Base-by-base conservation (phyloP, 1,284 basidiomycete species). In the Inonotus obliquus region DNA sequence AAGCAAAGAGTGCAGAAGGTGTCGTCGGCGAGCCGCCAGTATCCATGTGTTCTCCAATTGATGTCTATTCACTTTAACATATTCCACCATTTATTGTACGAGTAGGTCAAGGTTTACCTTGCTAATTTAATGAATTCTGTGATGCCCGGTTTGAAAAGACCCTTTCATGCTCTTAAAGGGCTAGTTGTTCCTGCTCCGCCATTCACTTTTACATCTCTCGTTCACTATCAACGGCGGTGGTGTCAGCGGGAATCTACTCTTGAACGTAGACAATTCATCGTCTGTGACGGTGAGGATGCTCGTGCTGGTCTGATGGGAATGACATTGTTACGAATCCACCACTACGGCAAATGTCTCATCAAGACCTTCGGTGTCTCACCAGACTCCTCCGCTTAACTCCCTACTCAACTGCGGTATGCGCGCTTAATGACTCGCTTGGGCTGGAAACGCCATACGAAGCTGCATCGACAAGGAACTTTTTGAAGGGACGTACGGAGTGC, bases 301-400 rank as follows among this genome's bases (percentile, higher is more conserved):
- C 78, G 83, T 63, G 87, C 91, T 1, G 94, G 93, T 4, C 77
- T 94, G 67, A 88, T 95, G 83, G 94, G 94, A 81, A 56, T 77
- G 96, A 63, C 75, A 78, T 29, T 86, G 88, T 71, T 72, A 85
- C 64, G 79, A 83, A 60, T 94, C 92, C 13, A 72, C 77, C 2
- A n/a, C n/a, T 96, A 96, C 69, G 94, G 94, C 23, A 96, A 96
- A 75, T 82, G 82, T 38, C 84, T 85, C n/a, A 91, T 96, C 77
- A 96, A 96, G 79, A 76, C 80, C 57, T 92, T 91, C 70, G 87
- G 89, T 53, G 85, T 91, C 25, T 90, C 89, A 21, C 94, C 94
- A 1, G 94, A 96, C 70, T 90, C 89, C n/a, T 96, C 92, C 92
- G 85, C 89, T 32, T 94, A 96, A 76, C 88, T 96, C 84, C 76